phyloP scores from a whole-genome alignment of 306 rosid genomes.

The Cicer chorassanicum region DNA sequence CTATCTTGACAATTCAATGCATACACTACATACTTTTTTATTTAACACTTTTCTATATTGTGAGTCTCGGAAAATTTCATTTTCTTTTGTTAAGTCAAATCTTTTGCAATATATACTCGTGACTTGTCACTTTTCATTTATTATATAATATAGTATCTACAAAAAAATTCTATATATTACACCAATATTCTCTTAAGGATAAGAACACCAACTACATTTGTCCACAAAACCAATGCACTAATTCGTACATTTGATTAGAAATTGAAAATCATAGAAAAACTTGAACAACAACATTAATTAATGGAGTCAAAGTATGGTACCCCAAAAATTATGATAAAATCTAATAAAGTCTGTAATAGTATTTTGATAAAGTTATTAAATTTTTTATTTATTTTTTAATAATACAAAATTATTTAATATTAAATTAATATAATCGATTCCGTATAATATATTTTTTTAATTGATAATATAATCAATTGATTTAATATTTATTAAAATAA shows the following conservation, averaged over 20 bases:
- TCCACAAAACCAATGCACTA: background rate
- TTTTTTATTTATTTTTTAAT: too few relatives aligned
- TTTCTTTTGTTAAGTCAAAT: constrained; percentile 22
- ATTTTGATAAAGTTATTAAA: too few relatives aligned
- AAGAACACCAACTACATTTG: background rate
- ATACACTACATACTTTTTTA: background rate
- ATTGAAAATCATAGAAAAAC: background rate
- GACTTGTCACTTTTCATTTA: background rate
- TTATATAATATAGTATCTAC: constrained; percentile 11
- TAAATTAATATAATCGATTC: too few relatives aligned
- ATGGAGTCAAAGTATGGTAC: background rate
- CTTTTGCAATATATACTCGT: background rate
- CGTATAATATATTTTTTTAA: too few relatives aligned
- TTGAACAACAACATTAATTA: background rate
- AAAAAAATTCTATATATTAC: constrained; percentile 1
- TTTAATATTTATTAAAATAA: too few relatives aligned
- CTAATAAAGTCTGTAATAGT: too few relatives aligned
- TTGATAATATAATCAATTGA: too few relatives aligned
- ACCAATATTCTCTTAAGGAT: background rate
- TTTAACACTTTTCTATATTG: constrained; percentile 18
- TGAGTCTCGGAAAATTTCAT: background rate
- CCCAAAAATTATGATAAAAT: background rate
- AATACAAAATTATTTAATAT: too few relatives aligned
- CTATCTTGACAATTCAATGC: constrained; percentile 38
- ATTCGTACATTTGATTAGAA: background rate